phyloP scores from a whole-genome alignment of 352 stramenopile species.

The Phytophthora melonis region DNA sequence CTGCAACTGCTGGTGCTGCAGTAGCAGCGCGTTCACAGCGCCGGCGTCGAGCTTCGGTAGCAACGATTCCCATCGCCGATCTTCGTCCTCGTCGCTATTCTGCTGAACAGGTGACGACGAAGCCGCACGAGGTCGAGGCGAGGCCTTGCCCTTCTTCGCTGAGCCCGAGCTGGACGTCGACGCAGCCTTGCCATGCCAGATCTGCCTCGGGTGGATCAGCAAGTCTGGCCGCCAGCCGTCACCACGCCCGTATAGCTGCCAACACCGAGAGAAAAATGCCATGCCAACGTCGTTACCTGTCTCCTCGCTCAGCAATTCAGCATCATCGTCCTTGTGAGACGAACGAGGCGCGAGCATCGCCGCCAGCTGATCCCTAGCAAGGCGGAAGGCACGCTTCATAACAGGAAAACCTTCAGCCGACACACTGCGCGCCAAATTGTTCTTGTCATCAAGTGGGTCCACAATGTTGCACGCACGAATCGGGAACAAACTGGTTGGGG shows the following conservation, averaged over 20 bases:
- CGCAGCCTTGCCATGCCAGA: slow-evolving; percentile 60
- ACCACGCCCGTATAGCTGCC: slow-evolving; percentile 71
- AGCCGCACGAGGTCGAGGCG: slow-evolving; percentile 25
- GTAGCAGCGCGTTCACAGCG: slow-evolving; percentile 36
- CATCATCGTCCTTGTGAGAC: slow-evolving; percentile 25
- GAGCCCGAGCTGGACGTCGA: slow-evolving; percentile 30
- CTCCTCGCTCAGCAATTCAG: slow-evolving; percentile 30
- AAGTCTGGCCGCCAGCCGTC: slow-evolving; percentile 84
- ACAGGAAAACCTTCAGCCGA: slow-evolving; percentile 75
- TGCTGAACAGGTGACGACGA: slow-evolving; percentile 19
- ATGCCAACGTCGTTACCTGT: slow-evolving; percentile 41
- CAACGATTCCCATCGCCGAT: slow-evolving; percentile 48
- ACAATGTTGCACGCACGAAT: slow-evolving; percentile 91
- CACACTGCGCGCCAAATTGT: slow-evolving; percentile 89
- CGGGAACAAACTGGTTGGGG: slow-evolving; percentile 54
- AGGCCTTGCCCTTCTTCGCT: slow-evolving; percentile 31
- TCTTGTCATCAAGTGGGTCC: slow-evolving; percentile 86
- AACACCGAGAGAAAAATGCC: slow-evolving; percentile 67
- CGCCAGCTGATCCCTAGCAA: slow-evolving; percentile 65
- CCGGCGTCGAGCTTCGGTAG: slow-evolving; percentile 39
- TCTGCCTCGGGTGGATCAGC: slow-evolving; percentile 80
- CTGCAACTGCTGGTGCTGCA: slow-evolving; percentile 49
- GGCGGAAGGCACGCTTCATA: slow-evolving; percentile 74
- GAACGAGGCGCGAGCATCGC: slow-evolving; percentile 42
- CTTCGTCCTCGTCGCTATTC: slow-evolving; percentile 42